Evolutionary conservation across 1,284 basidiomycete genomes (phyloP), one percentile per base, ranked within the genome.

Genomic region (Meripilus lineatus): DNA sequence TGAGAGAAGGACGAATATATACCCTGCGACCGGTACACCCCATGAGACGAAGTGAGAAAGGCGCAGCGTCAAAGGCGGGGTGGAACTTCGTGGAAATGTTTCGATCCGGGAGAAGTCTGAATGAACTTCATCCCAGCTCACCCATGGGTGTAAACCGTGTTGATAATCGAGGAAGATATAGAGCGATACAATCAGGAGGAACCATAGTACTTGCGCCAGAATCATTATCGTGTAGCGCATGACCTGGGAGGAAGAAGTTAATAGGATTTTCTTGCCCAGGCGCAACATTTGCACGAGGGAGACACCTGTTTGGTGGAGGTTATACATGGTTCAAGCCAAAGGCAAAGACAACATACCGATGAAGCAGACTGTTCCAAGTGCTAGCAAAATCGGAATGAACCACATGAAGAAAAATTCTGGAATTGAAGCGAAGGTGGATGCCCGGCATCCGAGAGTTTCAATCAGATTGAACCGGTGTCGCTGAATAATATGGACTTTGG

Each of bases 301-400:
- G n/a, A n/a, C n/a, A n/a, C n/a, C n/a, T n/a, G n/a, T n/a, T n/a
- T n/a, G n/a, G n/a, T n/a, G n/a, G n/a, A n/a, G n/a, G n/a, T n/a
- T n/a, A n/a, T n/a, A n/a, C n/a, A n/a, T n/a, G n/a, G n/a, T n/a
- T n/a, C n/a, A n/a, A n/a, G 67, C 74, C 20, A 69, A 69, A 45
- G 72, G 68, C 15, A 59, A 84, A 51, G 79, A 87, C 55, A 57
- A 43, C 53, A 14, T 33, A 58, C 55, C 38, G 14, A 54, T 48
- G 24, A 48, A 59, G 15, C 56, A 46, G 8, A 57, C 38, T 3
- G 57, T 48, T 2, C 50, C 42, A 13, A 53, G 8, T 4, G 53
- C 46, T 3, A 62, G 30, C 18, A 59, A 17, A 18, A 63, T 38
- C 1, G 59, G 57, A 18, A 51, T 52, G 7, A 54, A 17, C 46